Conservation (phyloP, 345 rosid species). For the Stellera chamaejasme region DNA sequence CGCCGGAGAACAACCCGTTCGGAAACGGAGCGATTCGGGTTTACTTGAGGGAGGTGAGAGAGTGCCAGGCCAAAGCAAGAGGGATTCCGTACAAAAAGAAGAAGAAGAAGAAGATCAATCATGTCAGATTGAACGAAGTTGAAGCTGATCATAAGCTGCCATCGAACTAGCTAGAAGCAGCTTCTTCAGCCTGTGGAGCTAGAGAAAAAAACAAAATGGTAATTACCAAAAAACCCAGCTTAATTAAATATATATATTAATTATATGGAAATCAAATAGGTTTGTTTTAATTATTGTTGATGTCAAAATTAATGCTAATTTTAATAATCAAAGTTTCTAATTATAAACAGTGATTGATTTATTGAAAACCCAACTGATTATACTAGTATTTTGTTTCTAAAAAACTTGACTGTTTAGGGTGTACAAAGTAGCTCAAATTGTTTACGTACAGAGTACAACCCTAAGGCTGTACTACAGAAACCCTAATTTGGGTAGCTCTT, state of each 20-base stretch:
- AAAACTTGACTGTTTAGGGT: no score
- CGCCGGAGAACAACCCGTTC: slow-evolving; percentile 62
- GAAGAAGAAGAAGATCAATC: slow-evolving; percentile 51
- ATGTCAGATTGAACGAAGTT: slow-evolving; percentile 21
- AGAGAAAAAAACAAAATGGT: slow-evolving; percentile 17
- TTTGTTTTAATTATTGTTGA: no score
- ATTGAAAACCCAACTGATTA: no score
- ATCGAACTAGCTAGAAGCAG: slow-evolving; percentile 14
- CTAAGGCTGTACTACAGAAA: slow-evolving; percentile 23
- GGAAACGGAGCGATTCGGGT: slow-evolving; percentile 75
- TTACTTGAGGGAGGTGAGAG: slow-evolving; percentile 65
- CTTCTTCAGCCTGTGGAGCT: slow-evolving; percentile 18
- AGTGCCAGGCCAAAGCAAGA: slow-evolving; percentile 76
- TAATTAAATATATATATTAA: no score
- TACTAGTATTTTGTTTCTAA: no score
- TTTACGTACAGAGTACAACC: slow-evolving; percentile 17
- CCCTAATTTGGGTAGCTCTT: slow-evolving; percentile 23
- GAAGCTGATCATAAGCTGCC: slow-evolving; percentile 18
- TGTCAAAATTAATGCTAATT: no score
- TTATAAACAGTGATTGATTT: no score
- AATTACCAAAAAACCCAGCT: slow-evolving; percentile 1
- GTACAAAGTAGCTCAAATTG: not conserved
- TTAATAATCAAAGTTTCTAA: no score
- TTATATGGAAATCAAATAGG: no score
- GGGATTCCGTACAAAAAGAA: slow-evolving; percentile 80